Conservation (phyloP, 1,139 yeast genomes). For the Hansenula lynferdii region DNA sequence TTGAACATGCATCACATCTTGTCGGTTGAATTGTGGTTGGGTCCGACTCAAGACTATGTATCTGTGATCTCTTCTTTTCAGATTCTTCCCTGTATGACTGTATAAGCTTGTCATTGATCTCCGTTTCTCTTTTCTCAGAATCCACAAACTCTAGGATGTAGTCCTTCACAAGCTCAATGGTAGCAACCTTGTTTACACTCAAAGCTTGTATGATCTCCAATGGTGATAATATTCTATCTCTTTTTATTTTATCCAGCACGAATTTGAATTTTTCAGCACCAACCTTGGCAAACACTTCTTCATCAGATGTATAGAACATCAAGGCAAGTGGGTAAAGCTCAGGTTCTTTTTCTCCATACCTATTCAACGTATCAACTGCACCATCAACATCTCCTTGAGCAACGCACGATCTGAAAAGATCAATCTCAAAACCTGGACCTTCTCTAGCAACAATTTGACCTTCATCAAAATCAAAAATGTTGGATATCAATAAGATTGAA, state of each 20-base stretch:
- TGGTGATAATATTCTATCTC: constrained; percentile 58
- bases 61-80: constrained; percentile 43
- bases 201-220: constrained; percentile 71
- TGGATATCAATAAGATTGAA: constrained; percentile 60
- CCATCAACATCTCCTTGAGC: constrained; percentile 52
- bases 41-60: constrained; percentile 40
- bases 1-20: constrained; percentile 67
- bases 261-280: constrained; percentile 46
- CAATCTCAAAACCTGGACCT: constrained; percentile 34
- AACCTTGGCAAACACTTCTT: constrained; percentile 46
- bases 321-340: constrained; percentile 65
- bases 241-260: constrained; percentile 50
- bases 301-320: constrained; percentile 57
- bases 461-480: constrained; percentile 48
- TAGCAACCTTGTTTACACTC: constrained; percentile 58
- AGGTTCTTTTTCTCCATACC: constrained; percentile 58
- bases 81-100: constrained; percentile 70
- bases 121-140: constrained; percentile 59
- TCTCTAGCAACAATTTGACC: constrained; percentile 34
- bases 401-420: constrained; percentile 60
- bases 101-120: constrained; percentile 61
- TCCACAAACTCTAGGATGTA: constrained; percentile 61
- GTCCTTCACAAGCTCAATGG: constrained; percentile 70
- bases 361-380: constrained; percentile 51
- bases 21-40: constrained; percentile 66